These are phyloP conservation scores for Myxozyma neotropica DNA, from an alignment of 805 yeast species.

Conservation along the genomic window DNA sequence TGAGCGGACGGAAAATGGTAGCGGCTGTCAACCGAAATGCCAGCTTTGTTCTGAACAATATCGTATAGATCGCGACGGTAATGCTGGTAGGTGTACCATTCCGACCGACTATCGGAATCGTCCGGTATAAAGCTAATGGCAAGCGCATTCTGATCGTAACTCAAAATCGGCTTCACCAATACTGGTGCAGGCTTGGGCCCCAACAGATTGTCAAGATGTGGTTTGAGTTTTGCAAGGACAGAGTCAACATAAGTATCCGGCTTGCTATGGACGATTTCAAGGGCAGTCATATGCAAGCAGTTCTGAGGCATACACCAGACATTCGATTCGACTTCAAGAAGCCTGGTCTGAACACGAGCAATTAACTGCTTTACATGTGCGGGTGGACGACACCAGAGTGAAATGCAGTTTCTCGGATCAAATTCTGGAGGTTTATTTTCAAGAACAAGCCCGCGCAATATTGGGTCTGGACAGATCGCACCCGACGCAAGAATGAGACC, in stretches of 20 bases:
- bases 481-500: conserved; percentile 8
- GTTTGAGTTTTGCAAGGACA: conserved; percentile 5
- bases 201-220: conserved; percentile 12
- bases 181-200: conserved; percentile 29
- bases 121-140: conserved; percentile 31
- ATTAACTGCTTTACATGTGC: conserved; percentile 14
- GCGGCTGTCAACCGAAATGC: conserved; percentile 28
- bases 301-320: conserved; percentile 36
- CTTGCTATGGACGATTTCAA: conserved; percentile 30
- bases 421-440: conserved; percentile 25
- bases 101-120: conserved; percentile 3
- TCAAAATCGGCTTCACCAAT: conserved; percentile 25
- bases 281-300: conserved; percentile 33
- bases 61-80: conserved; percentile 24
- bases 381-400: conserved; percentile 32
- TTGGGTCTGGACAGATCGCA: conserved; percentile 24
- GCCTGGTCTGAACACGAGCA: conserved; percentile 14
- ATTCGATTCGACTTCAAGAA: conserved; percentile 15
- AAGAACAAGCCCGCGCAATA: conserved; percentile 28
- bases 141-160: conserved; percentile 29
- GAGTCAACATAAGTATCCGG: conserved; percentile 11
- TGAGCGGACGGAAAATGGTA: conserved; percentile 36
- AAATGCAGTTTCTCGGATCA: conserved; percentile 32
- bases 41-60: conserved; percentile 14
- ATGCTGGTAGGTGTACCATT: conserved; percentile 32